Conservation (phyloP, 345 rosid genomes). For the Gossypium rotundifolium region DNA sequence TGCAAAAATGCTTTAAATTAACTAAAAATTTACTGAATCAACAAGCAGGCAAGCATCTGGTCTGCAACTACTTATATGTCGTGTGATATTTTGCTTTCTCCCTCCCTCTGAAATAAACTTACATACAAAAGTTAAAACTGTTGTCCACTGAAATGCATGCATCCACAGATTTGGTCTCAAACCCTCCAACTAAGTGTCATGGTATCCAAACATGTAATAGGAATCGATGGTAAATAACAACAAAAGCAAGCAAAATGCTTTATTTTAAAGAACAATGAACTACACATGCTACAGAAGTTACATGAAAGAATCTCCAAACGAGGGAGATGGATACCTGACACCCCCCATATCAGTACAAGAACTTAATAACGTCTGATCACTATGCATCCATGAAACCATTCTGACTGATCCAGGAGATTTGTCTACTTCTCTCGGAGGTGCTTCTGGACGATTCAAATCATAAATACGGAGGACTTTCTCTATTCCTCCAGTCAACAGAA, state of each 20-base stretch:
- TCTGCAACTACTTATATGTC: background rate
- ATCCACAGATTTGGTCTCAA: background rate
- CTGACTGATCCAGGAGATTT: slow-evolving; percentile 84
- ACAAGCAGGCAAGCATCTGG: background rate
- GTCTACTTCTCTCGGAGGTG: slow-evolving; percentile 81
- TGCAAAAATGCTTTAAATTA: background rate
- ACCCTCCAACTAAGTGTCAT: background rate
- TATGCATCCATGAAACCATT: slow-evolving; percentile 91
- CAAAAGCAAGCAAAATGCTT: background rate
- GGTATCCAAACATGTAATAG: background rate
- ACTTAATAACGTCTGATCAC: slow-evolving; percentile 88
- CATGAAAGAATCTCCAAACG: background rate
- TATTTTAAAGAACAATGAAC: background rate
- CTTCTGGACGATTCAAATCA: slow-evolving; percentile 82
- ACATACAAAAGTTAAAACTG: background rate
- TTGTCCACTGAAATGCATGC: background rate
- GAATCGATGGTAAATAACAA: background rate
- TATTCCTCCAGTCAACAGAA: slow-evolving; percentile 84
- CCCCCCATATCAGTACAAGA: slow-evolving; percentile 88
- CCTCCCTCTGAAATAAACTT: background rate
- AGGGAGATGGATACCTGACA: slow-evolving; percentile 54
- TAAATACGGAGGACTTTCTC: slow-evolving; percentile 91
- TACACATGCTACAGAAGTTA: background rate
- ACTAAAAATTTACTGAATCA: background rate
- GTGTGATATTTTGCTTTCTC: background rate